Conservation (phyloP, 2,329 filamentous ascomycete genomes). For the Aspergillus pseudoterreus region DNA sequence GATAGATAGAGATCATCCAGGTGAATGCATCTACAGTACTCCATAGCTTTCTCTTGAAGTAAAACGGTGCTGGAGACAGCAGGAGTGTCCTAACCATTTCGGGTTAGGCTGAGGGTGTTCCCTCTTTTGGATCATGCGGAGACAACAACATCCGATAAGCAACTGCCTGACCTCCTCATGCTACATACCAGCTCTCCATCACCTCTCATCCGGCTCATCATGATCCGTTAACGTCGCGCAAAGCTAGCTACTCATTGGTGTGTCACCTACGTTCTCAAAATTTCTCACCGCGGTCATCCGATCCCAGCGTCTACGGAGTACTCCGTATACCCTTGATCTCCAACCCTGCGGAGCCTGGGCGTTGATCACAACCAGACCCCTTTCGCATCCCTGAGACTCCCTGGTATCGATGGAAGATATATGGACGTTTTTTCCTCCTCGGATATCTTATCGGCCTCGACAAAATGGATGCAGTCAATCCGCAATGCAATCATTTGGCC, state of each 20-base stretch:
- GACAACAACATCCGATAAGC: constrained; percentile 3
- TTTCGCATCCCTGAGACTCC: neutral
- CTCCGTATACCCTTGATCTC: neutral
- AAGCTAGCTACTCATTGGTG: neutral
- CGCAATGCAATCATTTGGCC: constrained; percentile 50
- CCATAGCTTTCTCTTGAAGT: too few species aligned
- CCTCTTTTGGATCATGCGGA: constrained; percentile 11
- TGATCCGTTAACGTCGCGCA: neutral
- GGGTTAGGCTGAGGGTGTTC: constrained; percentile 1
- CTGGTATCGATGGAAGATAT: neutral
- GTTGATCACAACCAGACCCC: neutral
- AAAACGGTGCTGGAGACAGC: neutral
- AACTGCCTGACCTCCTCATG: neutral
- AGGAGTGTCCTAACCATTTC: constrained; percentile 1
- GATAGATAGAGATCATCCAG: too few species aligned
- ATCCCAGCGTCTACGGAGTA: neutral
- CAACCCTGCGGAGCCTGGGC: neutral
- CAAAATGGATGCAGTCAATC: constrained; percentile 23
- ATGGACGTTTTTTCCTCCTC: neutral
- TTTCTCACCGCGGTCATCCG: neutral
- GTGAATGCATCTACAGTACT: too few species aligned
- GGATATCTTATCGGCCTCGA: neutral
- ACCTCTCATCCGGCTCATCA: neutral
- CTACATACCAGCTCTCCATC: neutral
- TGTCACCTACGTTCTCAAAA: neutral